These are phyloP conservation scores for Aphanomyces cochlioides DNA, from an alignment of 352 stramenopile genomes.

Conservation along the genomic window DNA sequence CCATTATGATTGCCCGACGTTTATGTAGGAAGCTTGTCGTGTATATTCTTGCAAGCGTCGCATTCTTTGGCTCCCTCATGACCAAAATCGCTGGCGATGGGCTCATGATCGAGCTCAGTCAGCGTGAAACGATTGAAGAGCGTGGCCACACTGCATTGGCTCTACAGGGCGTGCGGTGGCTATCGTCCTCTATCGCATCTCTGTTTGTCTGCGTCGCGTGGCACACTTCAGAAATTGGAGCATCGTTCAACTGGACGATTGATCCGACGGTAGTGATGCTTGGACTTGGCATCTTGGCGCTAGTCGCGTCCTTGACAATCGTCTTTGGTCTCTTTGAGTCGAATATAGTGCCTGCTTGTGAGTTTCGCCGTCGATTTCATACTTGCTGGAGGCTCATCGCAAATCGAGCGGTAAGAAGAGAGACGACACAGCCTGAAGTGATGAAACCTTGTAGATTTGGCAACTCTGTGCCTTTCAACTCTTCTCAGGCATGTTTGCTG, in stretches of 20 bases:
- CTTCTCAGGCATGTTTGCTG: neutral
- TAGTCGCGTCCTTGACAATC: slow-evolving; percentile 1
- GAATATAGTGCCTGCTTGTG: neutral
- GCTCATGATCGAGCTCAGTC: slow-evolving; percentile 20
- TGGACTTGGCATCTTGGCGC: neutral
- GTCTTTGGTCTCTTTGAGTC: slow-evolving; percentile 14
- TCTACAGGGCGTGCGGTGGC: slow-evolving; percentile 4
- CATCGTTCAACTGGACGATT: neutral
- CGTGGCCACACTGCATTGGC: slow-evolving; percentile 19
- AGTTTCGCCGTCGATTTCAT: slow-evolving; percentile 19
- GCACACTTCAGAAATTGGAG: neutral
- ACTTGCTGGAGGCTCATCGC: slow-evolving; percentile 14
- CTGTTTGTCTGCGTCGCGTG: neutral
- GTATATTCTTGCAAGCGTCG: neutral
- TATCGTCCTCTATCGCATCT: neutral
- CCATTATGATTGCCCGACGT: neutral
- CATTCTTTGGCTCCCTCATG: neutral
- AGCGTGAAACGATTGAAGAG: slow-evolving; percentile 24
- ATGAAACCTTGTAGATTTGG: slow-evolving; percentile 12
- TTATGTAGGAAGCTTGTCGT: neutral
- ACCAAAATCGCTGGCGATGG: slow-evolving; percentile 13
- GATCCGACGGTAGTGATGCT: neutral
- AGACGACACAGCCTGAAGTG: neutral
- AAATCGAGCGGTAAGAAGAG: slow-evolving; percentile 9
- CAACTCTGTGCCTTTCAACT: slow-evolving; percentile 11